Evolutionary conservation across 1,284 basidiomycete species (phyloP).

Genomic region (Puccinia hordei): DNA sequence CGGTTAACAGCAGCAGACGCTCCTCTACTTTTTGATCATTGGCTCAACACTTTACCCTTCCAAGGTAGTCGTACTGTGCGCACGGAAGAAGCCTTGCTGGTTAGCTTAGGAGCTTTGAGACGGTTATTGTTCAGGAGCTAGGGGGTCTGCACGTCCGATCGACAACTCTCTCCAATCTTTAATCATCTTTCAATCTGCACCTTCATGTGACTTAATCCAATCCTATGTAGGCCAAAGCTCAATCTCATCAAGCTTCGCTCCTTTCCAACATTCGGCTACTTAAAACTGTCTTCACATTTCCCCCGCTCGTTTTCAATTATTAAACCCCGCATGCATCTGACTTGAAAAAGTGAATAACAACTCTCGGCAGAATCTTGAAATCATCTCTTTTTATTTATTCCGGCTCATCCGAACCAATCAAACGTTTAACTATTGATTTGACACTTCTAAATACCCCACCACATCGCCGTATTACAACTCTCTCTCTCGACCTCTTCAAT

Average conservation of each 20-base stretch:
- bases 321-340: constrained; percentile 1
- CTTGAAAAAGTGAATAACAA: not conserved
- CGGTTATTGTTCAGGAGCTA: constrained; percentile 42
- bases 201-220: constrained; percentile 3
- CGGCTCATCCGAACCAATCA: not conserved
- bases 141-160: not conserved
- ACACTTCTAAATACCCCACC: not conserved
- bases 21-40: constrained; percentile 57
- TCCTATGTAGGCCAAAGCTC: not conserved
- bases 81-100: constrained; percentile 55
- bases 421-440: not conserved
- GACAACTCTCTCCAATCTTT: not conserved
- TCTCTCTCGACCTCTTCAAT: not conserved
- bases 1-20: constrained; percentile 56
- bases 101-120: constrained; percentile 45
- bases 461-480: not conserved
- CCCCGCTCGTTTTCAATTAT: constrained; percentile 9
- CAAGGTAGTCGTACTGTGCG: constrained; percentile 58
- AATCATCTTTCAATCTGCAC: constrained; percentile 1
- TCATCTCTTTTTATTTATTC: not conserved
- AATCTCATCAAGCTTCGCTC: not conserved
- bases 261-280: not conserved
- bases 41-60: constrained; percentile 58
- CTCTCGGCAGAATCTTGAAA: not conserved
- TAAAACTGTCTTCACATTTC: not conserved